phyloP scores from a whole-genome alignment of 805 yeast species.

The Kodamaea neixiangensis region DNA sequence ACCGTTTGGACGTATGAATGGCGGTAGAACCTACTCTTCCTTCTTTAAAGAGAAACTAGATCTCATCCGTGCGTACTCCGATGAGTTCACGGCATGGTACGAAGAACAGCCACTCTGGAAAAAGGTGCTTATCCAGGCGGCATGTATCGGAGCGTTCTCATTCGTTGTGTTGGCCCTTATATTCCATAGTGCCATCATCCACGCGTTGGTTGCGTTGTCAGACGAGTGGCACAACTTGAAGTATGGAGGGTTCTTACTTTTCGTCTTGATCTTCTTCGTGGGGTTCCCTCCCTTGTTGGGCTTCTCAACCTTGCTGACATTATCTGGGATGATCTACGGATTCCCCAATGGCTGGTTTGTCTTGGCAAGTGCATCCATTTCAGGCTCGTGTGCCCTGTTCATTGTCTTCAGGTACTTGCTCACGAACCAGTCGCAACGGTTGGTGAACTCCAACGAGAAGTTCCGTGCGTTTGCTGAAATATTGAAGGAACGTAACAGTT shows the following conservation, averaged over 20 bases:
- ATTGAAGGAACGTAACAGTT: slow-evolving; percentile 65
- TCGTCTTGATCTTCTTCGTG: slow-evolving; percentile 57
- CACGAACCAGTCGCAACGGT: slow-evolving; percentile 53
- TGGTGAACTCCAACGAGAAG: slow-evolving; percentile 62
- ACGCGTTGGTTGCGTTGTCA: slow-evolving; percentile 42
- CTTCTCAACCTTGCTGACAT: slow-evolving; percentile 63
- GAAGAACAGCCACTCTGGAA: slow-evolving; percentile 17
- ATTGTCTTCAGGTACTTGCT: slow-evolving; percentile 62
- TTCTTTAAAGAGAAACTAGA: slow-evolving; percentile 11
- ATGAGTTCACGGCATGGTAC: slow-evolving; percentile 18
- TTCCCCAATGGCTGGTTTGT: slow-evolving; percentile 77
- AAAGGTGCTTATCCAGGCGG: slow-evolving; percentile 15
- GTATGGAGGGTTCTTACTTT: slow-evolving; percentile 49
- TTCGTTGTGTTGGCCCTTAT: slow-evolving; percentile 23
- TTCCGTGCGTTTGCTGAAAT: slow-evolving; percentile 76
- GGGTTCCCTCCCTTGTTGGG: slow-evolving; percentile 93
- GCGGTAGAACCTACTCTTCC: slow-evolving; percentile 1
- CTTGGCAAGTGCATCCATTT: slow-evolving; percentile 64
- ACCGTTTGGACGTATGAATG: neutral
- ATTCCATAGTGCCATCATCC: slow-evolving; percentile 39
- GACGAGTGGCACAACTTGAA: slow-evolving; percentile 44
- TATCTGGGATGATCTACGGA: slow-evolving; percentile 84
- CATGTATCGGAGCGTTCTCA: slow-evolving; percentile 21
- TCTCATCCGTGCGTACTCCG: slow-evolving; percentile 1
- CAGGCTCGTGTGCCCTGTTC: slow-evolving; percentile 79